These are phyloP conservation scores for Coemansia sp. DNA, from an alignment of 192 early-diverging fungal species.

Conservation along the genomic window DNA sequence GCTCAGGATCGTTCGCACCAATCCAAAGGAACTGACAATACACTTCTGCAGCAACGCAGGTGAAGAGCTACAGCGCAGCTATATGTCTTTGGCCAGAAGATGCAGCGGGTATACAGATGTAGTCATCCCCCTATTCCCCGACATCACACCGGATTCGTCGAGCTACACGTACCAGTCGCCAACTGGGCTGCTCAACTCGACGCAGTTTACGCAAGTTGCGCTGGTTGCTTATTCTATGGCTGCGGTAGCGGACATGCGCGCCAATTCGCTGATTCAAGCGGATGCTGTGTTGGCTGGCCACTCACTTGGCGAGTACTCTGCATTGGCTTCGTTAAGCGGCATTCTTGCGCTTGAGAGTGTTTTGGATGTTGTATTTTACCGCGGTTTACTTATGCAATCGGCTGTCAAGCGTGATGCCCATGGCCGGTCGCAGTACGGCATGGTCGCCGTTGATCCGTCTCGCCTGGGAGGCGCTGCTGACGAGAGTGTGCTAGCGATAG, in stretches of 20 bases:
- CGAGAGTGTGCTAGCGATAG: constrained; percentile 70
- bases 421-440: constrained; percentile 91
- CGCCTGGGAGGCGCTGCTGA: constrained; percentile 74
- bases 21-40: constrained; percentile 64
- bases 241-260: constrained; percentile 83
- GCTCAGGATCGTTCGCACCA: constrained; percentile 86
- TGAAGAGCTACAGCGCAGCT: constrained; percentile 78
- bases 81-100: constrained; percentile 48
- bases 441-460: constrained; percentile 91
- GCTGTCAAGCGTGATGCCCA: constrained; percentile 78
- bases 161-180: constrained; percentile 83
- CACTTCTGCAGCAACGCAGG: constrained; percentile 89
- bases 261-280: constrained; percentile 78
- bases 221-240: constrained; percentile 86
- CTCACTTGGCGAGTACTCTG: constrained; percentile 92
- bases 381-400: constrained; percentile 96
- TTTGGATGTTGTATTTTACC: constrained; percentile 91
- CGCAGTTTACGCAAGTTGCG: constrained; percentile 93
- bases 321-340: constrained; percentile 78
- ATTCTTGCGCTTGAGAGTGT: constrained; percentile 78
- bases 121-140: constrained; percentile 13
- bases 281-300: constrained; percentile 90
- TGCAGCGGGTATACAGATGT: neutral
- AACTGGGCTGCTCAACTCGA: constrained; percentile 84
- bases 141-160: constrained; percentile 68